These are phyloP conservation scores for Cryptosporidium parvum DNA, from an alignment of 169 alveolate genomes.

Conservation along the genomic window DNA sequence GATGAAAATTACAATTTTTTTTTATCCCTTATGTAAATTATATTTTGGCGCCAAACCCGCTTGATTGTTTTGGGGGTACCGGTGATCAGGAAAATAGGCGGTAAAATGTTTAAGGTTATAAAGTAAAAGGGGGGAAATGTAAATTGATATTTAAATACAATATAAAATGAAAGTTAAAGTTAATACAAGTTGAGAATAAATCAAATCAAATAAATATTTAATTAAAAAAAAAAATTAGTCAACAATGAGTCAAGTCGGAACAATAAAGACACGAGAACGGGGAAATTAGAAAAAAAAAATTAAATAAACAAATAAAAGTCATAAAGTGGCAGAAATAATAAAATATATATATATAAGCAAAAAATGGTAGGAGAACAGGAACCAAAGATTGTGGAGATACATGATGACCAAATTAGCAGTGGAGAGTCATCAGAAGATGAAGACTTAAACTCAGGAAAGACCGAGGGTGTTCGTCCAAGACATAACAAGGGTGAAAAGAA, in stretches of 20 bases:
- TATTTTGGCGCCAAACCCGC: slow-evolving; percentile 5
- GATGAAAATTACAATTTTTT: background rate
- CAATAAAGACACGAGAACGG: slow-evolving; percentile 42
- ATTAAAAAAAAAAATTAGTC: background rate
- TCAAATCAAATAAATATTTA: background rate
- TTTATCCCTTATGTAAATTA: background rate
- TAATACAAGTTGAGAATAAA: background rate
- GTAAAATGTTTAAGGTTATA: background rate
- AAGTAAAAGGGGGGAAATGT: background rate
- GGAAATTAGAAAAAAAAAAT: background rate
- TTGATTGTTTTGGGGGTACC: slow-evolving; percentile 7
- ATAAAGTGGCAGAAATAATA: background rate
- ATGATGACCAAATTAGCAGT: slow-evolving; percentile 66
- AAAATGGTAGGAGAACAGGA: slow-evolving; percentile 65
- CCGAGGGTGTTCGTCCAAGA: slow-evolving; percentile 46
- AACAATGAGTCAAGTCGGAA: slow-evolving; percentile 8
- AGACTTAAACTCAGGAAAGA: slow-evolving; percentile 1
- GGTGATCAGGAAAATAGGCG: background rate
- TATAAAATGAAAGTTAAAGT: background rate
- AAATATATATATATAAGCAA: background rate
- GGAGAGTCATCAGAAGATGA: slow-evolving; percentile 66
- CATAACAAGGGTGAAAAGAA: slow-evolving; percentile 64
- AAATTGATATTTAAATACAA: background rate
- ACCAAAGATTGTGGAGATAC: slow-evolving; percentile 64
- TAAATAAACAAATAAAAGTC: background rate